Base-by-base conservation (phyloP, 1,284 basidiomycete species). In the Ceratobasidium sp. region DNA sequence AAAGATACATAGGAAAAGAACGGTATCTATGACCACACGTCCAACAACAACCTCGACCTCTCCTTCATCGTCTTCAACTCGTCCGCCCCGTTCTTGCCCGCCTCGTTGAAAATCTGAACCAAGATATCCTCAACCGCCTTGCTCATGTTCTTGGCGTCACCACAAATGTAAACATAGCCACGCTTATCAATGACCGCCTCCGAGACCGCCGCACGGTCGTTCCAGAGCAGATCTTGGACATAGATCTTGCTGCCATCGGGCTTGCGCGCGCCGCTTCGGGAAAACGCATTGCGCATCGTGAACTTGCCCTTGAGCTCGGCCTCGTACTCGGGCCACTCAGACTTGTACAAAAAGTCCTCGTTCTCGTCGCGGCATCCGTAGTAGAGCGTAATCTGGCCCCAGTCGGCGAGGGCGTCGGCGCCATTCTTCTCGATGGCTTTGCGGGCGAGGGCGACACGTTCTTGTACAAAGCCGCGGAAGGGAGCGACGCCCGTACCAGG, bases 401-500 rank as follows among this genome's bases (percentile, higher is more conserved):
- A 99, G 77, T 98, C 95, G 29, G 88, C 87, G 73, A 99, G 87
- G 2, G 93, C 95, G 73, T 96, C 92, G 3, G 87, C 84, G 3
- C 94, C 94, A 75, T 93, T 93, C 86, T 97, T 98, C 76, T 95
- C 95, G 70, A 93, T 84, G 0, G 95, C 93, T 75, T 94, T 93
- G 72, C 93, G 90, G 15, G 96, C 96, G 50, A 97, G 88, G 12
- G 94, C 94, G 38, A 99, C 90, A 74, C 96, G 93, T 79, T 99
- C 96, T 81, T 99, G 97, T 6, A 99, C 87, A 78, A 99, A 99
- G 1, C 95, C 95, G 71, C 96, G 92, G 93, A 99, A 99, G 17
- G 96, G 96, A 38, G 96, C 96, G 64, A 99, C 94, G 82, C 95
- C 94, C 71, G 96, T 98, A 69, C 96, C 96, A 70, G 96, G 96